Evolutionary conservation across 192 early-diverging fungal genomes (phyloP), one percentile per base, ranked within the genome.

Genomic region (Jimgerdemannia lactiflua): DNA sequence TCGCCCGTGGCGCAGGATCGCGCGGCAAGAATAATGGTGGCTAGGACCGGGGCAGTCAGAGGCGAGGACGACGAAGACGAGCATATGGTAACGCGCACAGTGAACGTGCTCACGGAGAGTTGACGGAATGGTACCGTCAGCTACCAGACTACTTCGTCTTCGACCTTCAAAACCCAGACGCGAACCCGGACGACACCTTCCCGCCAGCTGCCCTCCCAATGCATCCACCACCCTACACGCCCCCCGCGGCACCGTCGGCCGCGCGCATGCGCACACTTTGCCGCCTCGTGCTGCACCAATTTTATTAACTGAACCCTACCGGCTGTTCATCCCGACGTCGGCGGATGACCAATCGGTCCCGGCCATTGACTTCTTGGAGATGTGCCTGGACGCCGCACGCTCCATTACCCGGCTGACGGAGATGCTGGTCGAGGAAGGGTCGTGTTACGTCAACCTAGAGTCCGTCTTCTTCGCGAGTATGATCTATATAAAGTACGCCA

Each of bases 101-200:
- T n/a, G n/a, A n/a, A n/a, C n/a, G n/a, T n/a, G n/a, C n/a, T n/a
- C n/a, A n/a, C 67, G 67, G n/a, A 8, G 20, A 4, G 40, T n/a
- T 67, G 6, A 17, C 67, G 19, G 19, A 20, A 8, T 67, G 67
- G 67, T 67, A 67, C 67, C 20, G 40, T n/a, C 40, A 8, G 20
- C 40, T 67, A 17, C 67, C 67, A 20, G 67, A 41, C 67, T 67
- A 67, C 67, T 67, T 67, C 40, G n/a, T 41, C 67, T 39, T 67
- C n/a, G 67, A 67, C 17, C 11, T 54, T 4, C 4, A 4, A 11
- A 54, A 54, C 49, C 49, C 49, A 54, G 49, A 54, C 49, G 49
- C 49, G 49, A 54, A 54, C 49, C 49, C 49, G 49, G 67, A 67
- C 8, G 67, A 67, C 67, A 67, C 40, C 8, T 39, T 67, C 8